Base-by-base conservation (phyloP, 164 flowering plant genomes). In the Tetracentron sinense region DNA sequence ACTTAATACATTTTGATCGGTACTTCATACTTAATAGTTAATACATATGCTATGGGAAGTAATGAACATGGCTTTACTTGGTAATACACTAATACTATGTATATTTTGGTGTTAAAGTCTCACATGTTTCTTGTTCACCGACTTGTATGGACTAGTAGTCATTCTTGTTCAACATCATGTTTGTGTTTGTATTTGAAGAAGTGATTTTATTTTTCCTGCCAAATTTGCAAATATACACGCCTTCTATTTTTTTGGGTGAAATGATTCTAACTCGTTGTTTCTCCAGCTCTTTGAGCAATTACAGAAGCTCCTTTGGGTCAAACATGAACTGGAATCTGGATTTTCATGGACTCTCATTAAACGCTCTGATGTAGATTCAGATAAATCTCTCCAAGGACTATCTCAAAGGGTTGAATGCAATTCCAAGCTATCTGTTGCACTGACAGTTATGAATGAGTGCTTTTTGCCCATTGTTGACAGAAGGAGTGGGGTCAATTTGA, bases 351-450 rank as follows among this genome's bases (percentile, higher is more conserved):
- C 75, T 35, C 62, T 81, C 0, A 44, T 75, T 42, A 70, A 48
- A 0, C 54, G 54, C 0, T 44, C 22, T 7, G 64, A 66, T 23
- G 27, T 19, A 16, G 56, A 20, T 0, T 1, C 28, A 11, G 38
- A 50, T 0, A 44, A 17, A 26, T 35, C n/a, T 17, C 10, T 12
- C 3, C 47, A 54, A 0, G 60, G 31, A 19, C 1, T 16, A 1
- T 42, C 69, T 35, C 1, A 25, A 20, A 35, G 61, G 30, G 49
- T 51, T 0, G 44, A 56, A 19, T 42, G 65, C 67, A 72, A 82
- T 63, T 71, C 75, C 8, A 79, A 79, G 69, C 47, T 82, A 29
- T 73, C 75, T 0, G 23, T 82, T 7, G 81, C 79, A 5, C 51
- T 62, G 42, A 20, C 15, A 12, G 20, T 79, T 4, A 62, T 79